Conservation (phyloP, 495 filamentous ascomycete species). For the Trichoderma erinaceum region DNA sequence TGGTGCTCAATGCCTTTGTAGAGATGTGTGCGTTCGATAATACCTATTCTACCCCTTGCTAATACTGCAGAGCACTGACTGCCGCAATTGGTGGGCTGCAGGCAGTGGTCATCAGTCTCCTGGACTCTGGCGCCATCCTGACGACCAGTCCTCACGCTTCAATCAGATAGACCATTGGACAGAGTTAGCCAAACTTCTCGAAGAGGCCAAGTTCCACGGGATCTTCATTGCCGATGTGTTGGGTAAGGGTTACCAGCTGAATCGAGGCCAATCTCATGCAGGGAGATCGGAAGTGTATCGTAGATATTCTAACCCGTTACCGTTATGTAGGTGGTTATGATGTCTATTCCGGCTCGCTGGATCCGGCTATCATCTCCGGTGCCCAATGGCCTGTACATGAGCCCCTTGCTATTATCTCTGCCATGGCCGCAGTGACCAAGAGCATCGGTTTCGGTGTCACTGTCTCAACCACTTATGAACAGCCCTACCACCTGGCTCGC, state of each 20-base stretch:
- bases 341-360: slow-evolving; percentile 55
- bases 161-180: slow-evolving; percentile 52
- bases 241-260: neutral
- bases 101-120: slow-evolving; percentile 58
- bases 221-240: slow-evolving; percentile 56
- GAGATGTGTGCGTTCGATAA: slow-evolving; percentile 12
- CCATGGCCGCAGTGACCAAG: slow-evolving; percentile 49
- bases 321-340: slow-evolving; percentile 50
- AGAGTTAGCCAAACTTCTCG: slow-evolving; percentile 50
- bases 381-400: slow-evolving; percentile 64
- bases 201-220: slow-evolving; percentile 55
- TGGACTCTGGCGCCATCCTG: slow-evolving; percentile 55
- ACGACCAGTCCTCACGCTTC: slow-evolving; percentile 50
- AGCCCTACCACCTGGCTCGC: slow-evolving; percentile 62
- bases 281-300: neutral
- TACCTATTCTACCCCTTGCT: neutral
- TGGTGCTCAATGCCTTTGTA: slow-evolving; percentile 15
- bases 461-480: slow-evolving; percentile 59
- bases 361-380: slow-evolving; percentile 44
- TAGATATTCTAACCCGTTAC: neutral
- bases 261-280: neutral
- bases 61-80: neutral
- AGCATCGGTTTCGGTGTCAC: slow-evolving; percentile 62
- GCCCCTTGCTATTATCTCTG: slow-evolving; percentile 38
- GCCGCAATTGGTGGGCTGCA: slow-evolving; percentile 22